Percentiles rank a stretch among this genome's conserved stretches.
These are phyloP conservation scores for Candida anutae DNA, from an alignment of 1,139 yeast genomes.

Conservation along the genomic window DNA sequence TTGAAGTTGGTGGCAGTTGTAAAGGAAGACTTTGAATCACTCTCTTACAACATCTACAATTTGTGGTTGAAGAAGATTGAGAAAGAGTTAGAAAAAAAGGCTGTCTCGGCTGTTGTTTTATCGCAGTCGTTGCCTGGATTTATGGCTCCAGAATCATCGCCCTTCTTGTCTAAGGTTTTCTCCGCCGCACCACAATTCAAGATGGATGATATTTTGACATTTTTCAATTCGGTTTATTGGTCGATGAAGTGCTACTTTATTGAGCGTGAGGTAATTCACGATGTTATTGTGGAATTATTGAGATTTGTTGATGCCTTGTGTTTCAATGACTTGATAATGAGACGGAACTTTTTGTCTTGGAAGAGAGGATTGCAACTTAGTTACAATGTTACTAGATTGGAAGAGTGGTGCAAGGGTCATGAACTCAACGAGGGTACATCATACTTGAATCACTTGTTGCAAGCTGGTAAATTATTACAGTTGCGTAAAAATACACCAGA, in stretches of 20 bases:
- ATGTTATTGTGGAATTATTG: conserved; percentile 76
- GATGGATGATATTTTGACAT: conserved; percentile 91
- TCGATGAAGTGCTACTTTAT: conserved; percentile 89
- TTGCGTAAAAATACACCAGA: conserved; percentile 83
- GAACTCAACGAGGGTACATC: conserved; percentile 87
- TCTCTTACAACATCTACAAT: conserved; percentile 89
- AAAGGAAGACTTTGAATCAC: conserved; percentile 88
- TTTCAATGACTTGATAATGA: conserved; percentile 92
- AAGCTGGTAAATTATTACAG: conserved; percentile 90
- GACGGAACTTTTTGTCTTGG: conserved; percentile 93
- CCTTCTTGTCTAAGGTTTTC: conserved; percentile 80
- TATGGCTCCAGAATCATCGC: conserved; percentile 80
- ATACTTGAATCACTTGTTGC: conserved; percentile 80
- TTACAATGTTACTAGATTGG: conserved; percentile 91
- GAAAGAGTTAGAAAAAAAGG: conserved; percentile 84
- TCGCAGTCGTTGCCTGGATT: conserved; percentile 96
- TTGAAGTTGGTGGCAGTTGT: conserved; percentile 85
- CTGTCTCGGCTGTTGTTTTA: conserved; percentile 86
- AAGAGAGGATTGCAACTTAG: conserved; percentile 95
- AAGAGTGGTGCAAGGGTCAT: conserved; percentile 98
- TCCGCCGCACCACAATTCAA: conserved; percentile 67
- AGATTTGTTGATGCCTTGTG: conserved; percentile 89
- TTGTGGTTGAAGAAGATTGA: conserved; percentile 97
- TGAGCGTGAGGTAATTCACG: conserved; percentile 78
- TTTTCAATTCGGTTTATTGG: conserved; percentile 88